Evolutionary conservation across 2,329 filamentous ascomycete genomes (phyloP).

Genomic region (Chrysoporthe cubensis): DNA sequence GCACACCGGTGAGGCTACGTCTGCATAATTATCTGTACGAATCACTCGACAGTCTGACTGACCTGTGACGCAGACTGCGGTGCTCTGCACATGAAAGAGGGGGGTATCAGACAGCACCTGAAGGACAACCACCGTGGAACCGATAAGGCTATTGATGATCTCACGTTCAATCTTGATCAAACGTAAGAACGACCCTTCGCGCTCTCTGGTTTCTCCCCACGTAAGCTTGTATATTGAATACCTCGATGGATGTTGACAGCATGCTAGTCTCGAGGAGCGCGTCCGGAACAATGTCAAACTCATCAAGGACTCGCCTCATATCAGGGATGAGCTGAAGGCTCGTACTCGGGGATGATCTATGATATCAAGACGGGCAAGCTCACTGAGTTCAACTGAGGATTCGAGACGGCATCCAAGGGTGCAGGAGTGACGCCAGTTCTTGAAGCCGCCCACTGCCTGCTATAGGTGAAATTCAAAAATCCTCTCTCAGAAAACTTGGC

Average conservation of each 20-base stretch:
- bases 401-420: neutral
- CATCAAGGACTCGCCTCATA: slow-evolving; percentile 16
- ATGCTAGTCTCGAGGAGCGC: slow-evolving; percentile 2
- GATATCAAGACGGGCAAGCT: slow-evolving; percentile 16
- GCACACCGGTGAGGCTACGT: neutral
- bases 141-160: slow-evolving; percentile 8
- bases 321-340: slow-evolving; percentile 16
- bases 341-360: slow-evolving; percentile 13
- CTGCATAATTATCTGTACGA: too few relatives aligned
- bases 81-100: slow-evolving; percentile 4
- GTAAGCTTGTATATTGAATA: too few relatives aligned
- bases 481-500: too few relatives aligned
- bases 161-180: neutral
- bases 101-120: slow-evolving; percentile 7
- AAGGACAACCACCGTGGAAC: slow-evolving; percentile 8
- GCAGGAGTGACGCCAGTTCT: too few relatives aligned
- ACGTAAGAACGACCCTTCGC: neutral
- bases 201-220: neutral
- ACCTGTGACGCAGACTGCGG: slow-evolving; percentile 9
- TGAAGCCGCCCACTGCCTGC: too few relatives aligned
- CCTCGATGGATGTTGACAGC: neutral
- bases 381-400: neutral
- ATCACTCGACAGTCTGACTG: neutral
- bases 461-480: too few relatives aligned
- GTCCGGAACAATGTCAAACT: slow-evolving; percentile 8